These are phyloP conservation scores for Silene coronaria DNA, from an alignment of 179 eudicot genomes.

Conservation along the genomic window DNA sequence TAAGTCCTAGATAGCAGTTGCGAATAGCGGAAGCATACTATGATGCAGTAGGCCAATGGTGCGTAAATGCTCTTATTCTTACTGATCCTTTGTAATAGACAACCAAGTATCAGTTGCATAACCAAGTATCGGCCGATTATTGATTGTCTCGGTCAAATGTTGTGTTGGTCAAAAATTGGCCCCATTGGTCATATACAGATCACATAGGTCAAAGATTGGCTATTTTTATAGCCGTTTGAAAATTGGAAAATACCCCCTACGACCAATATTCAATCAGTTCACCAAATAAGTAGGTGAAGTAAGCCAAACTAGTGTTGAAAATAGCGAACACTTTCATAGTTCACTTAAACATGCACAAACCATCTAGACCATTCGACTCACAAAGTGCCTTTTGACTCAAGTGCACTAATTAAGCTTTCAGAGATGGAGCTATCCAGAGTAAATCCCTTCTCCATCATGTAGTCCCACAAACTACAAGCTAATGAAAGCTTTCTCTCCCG, in stretches of 20 bases:
- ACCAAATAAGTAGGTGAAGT: not conserved
- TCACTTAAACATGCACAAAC: not conserved
- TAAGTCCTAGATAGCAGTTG: no score
- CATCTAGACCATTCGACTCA: not conserved
- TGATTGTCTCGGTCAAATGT: not conserved
- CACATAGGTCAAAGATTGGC: not conserved
- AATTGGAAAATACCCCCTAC: not conserved
- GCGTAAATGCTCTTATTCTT: no score
- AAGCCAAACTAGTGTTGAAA: not conserved
- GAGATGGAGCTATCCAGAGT: slow-evolving; percentile 71
- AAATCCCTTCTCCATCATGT: slow-evolving; percentile 94
- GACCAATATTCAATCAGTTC: not conserved
- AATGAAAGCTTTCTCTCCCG: slow-evolving; percentile 47
- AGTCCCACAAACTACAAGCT: slow-evolving; percentile 85
- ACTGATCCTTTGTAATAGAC: no score
- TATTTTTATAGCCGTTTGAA: not conserved
- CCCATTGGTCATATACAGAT: not conserved
- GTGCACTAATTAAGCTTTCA: slow-evolving; percentile 49
- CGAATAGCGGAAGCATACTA: not conserved
- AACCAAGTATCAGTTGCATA: not conserved
- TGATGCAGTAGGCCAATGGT: not conserved
- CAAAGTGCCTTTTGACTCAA: slow-evolving; percentile 31
- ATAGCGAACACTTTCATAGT: not conserved
- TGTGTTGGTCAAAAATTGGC: not conserved
- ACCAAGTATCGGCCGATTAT: not conserved